Percentiles rank a stretch among this genome's conserved stretches.
Conservation (phyloP, 2,329 filamentous ascomycete genomes). For the Hypoxylon sp. region DNA sequence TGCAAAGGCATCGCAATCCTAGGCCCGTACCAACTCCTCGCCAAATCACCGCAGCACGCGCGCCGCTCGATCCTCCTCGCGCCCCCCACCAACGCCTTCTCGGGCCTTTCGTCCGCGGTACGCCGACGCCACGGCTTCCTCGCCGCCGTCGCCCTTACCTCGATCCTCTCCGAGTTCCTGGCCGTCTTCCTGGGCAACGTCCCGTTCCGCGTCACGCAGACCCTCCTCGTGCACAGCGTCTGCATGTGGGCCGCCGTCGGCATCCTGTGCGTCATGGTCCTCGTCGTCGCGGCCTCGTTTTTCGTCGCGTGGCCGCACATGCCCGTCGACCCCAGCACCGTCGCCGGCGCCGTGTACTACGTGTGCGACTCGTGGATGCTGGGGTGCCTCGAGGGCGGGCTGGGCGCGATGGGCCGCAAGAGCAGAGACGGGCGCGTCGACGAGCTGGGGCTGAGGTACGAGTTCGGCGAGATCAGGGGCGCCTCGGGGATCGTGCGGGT, state of each 20-base stretch:
- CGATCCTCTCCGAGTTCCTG: constrained; percentile 54
- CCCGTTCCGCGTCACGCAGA: constrained; percentile 53
- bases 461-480: constrained; percentile 51
- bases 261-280: constrained; percentile 53
- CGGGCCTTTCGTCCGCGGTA: constrained; percentile 50
- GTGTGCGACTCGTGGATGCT: constrained; percentile 53
- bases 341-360: constrained; percentile 54
- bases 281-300: constrained; percentile 51
- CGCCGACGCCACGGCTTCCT: constrained; percentile 51
- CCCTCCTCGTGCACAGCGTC: constrained; percentile 48
- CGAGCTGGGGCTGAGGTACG: constrained; percentile 49
- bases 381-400: constrained; percentile 47
- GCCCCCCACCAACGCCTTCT: constrained; percentile 37
- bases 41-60: constrained; percentile 44
- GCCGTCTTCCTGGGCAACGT: constrained; percentile 55
- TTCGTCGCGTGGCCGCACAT: constrained; percentile 53
- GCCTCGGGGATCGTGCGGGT: constrained; percentile 43
- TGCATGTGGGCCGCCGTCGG: constrained; percentile 51
- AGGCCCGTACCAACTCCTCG: constrained; percentile 54
- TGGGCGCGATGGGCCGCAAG: constrained; percentile 45
- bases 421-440: constrained; percentile 50
- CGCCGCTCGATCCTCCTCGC: constrained; percentile 52
- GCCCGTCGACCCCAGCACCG: constrained; percentile 53
- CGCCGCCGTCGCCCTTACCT: constrained; percentile 49
- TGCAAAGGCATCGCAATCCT: constrained; percentile 52